Evolutionary conservation across 192 early-diverging fungal species (phyloP).

Genomic region (Backusella parvicylindrica): DNA sequence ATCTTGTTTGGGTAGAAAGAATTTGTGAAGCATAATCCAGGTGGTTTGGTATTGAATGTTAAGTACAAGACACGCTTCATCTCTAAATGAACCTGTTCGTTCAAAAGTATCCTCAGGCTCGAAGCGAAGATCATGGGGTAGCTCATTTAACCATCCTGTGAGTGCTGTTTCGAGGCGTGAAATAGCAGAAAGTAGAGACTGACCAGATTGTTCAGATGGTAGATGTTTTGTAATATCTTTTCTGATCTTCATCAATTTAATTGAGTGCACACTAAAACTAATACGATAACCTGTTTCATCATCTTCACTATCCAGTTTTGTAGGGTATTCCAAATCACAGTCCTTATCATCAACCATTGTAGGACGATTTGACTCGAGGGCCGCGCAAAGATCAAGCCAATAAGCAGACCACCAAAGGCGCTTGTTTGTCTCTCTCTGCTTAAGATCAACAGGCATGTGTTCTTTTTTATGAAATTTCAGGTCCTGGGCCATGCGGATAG

Average conservation of each 20-base stretch:
- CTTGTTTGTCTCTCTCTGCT: conserved; percentile 35
- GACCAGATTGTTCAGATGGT: conserved; percentile 40
- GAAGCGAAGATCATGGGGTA: conserved; percentile 33
- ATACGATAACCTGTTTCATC: conserved; percentile 37
- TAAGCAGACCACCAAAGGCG: conserved; percentile 43
- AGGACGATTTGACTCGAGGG: conserved; percentile 38
- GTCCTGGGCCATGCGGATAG: conserved; percentile 43
- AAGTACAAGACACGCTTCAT: conserved; percentile 38
- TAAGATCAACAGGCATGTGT: conserved; percentile 25
- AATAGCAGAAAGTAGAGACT: conserved; percentile 39
- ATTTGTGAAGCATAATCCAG: conserved; percentile 43
- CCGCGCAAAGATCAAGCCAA: conserved; percentile 42
- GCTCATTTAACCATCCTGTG: conserved; percentile 34
- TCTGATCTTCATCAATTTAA: conserved; percentile 41
- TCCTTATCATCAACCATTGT: conserved; percentile 45
- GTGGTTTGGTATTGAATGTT: conserved; percentile 42
- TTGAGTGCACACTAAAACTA: conserved; percentile 34
- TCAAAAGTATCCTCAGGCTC: conserved; percentile 27
- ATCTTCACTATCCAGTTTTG: conserved; percentile 31
- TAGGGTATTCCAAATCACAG: conserved; percentile 40
- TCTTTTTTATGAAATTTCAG: conserved; percentile 41
- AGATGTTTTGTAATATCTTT: conserved; percentile 46
- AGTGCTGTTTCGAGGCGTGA: conserved; percentile 37
- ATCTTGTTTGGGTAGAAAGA: conserved; percentile 41
- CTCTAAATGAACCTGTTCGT: conserved; percentile 27